These are phyloP conservation scores for Teratosphaeria destructans DNA, from an alignment of 2,329 filamentous ascomycete species.

Conservation along the genomic window DNA sequence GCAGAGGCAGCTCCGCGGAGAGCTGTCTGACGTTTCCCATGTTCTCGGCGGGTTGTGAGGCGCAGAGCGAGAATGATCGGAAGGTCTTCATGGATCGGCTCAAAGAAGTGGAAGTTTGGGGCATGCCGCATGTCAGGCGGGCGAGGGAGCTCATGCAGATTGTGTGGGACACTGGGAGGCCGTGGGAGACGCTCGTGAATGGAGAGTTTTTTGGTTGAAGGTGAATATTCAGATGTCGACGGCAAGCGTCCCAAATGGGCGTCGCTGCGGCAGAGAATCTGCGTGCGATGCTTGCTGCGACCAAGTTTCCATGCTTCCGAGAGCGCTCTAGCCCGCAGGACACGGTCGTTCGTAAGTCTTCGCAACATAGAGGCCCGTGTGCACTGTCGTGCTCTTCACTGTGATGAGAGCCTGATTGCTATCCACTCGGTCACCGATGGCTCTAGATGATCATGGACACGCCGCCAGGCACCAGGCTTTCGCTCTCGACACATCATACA, in stretches of 20 bases:
- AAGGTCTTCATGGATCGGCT: slow-evolving; percentile 55
- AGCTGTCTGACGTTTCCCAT: slow-evolving; percentile 68
- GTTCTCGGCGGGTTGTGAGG: slow-evolving; percentile 74
- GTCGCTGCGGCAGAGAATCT: not conserved
- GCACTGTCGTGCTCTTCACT: too few species aligned
- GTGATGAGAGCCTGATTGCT: too few species aligned
- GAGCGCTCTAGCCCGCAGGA: not conserved
- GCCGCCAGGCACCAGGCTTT: too few species aligned
- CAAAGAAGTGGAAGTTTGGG: slow-evolving; percentile 57
- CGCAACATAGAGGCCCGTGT: too few species aligned
- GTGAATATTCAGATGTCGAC: not conserved
- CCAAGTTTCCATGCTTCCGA: not conserved
- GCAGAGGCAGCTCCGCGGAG: slow-evolving; percentile 59
- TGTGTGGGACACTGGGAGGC: slow-evolving; percentile 56
- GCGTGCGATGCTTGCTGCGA: not conserved
- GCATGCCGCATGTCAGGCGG: slow-evolving; percentile 59
- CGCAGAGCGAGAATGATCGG: slow-evolving; percentile 45
- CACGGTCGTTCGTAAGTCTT: not conserved
- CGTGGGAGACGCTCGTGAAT: slow-evolving; percentile 58
- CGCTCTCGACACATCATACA: too few species aligned
- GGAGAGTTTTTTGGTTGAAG: slow-evolving; percentile 57
- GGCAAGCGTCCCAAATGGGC: not conserved
- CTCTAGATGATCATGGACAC: too few species aligned
- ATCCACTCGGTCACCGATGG: too few species aligned
- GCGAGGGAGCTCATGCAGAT: slow-evolving; percentile 57